Evolutionary conservation across 139 green algal species (phyloP).

Genomic region (Microglena sp.): DNA sequence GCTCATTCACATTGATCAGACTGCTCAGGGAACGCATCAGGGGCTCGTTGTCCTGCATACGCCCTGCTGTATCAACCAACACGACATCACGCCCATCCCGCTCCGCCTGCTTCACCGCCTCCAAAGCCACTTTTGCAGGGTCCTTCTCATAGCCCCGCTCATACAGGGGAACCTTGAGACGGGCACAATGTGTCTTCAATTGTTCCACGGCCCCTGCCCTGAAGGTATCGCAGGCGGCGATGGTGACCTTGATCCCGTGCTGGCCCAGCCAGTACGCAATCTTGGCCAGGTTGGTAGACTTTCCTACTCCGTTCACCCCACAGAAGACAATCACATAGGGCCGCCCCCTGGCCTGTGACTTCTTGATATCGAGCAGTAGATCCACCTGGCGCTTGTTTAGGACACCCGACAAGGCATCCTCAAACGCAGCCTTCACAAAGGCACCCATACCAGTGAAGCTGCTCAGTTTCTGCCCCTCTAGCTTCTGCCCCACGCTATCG

Average conservation of each 20-base stretch:
- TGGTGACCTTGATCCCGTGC: conserved; percentile 50
- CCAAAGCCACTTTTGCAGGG: conserved; percentile 75
- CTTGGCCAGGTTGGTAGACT: conserved; percentile 98
- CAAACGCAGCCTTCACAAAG: conserved; percentile 70
- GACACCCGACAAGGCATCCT: conserved; percentile 73
- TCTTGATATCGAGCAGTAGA: conserved; percentile 47
- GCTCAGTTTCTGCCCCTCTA: conserved; percentile 78
- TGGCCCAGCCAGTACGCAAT: conserved; percentile 91
- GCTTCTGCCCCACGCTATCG: conserved; percentile 13
- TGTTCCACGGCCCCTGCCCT: conserved; percentile 94
- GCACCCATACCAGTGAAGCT: conserved; percentile 75
- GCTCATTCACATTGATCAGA: conserved; percentile 88
- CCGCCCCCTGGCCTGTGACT: conserved; percentile 43
- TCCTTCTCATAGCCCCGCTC: conserved; percentile 99
- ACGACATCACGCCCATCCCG: conserved; percentile 77
- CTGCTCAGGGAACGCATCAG: conserved; percentile 94
- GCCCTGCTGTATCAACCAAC: conserved; percentile 94
- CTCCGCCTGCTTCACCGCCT: conserved; percentile 78
- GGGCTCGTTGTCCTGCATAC: conserved; percentile 97
- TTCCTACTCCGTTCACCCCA: conserved; percentile 98
- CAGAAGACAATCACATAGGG: conserved; percentile 97
- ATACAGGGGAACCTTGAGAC: conserved; percentile 85
- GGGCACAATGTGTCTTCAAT: conserved; percentile 87
- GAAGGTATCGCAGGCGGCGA: conserved; percentile 98
- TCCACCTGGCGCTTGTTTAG: conserved; percentile 65